A percentile compares a stretch with the other conserved stretches of the same genome.
These are phyloP conservation scores for Botrytis porri DNA, from an alignment of 2,329 filamentous ascomycete genomes.

Conservation along the genomic window DNA sequence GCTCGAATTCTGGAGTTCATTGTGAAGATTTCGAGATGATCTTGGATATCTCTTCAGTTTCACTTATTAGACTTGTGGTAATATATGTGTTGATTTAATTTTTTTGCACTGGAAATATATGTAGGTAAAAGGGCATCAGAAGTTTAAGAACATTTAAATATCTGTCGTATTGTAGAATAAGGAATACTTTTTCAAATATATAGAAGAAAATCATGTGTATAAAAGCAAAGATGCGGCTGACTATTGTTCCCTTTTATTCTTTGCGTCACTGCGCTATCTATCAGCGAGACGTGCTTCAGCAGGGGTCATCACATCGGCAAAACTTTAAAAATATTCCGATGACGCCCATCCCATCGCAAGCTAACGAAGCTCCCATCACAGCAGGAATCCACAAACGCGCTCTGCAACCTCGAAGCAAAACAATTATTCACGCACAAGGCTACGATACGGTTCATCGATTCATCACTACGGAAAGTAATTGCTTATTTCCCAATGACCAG, in stretches of 20 bases:
- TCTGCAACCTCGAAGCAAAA: slow-evolving; percentile 4
- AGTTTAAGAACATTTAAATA: neutral
- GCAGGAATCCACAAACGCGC: slow-evolving; percentile 18
- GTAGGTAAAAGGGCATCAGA: neutral
- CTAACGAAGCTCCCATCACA: slow-evolving; percentile 11
- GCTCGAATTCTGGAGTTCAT: slow-evolving; percentile 32
- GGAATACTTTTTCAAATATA: neutral
- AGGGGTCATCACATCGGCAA: neutral
- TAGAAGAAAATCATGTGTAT: neutral
- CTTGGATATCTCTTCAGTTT: neutral
- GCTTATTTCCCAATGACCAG: neutral
- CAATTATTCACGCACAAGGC: neutral
- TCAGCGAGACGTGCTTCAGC: neutral
- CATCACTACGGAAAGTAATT: neutral
- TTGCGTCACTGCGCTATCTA: neutral
- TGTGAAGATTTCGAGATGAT: neutral
- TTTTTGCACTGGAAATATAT: neutral
- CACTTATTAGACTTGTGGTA: neutral
- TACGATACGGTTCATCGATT: neutral
- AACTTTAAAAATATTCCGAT: slow-evolving; percentile 7
- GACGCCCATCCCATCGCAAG: slow-evolving; percentile 2
- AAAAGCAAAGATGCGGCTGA: neutral
- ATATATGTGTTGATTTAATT: neutral
- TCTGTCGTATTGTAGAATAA: neutral
- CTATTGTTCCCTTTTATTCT: neutral